Conservation (phyloP, 495 filamentous ascomycete species). For the Penicilliopsis zonata region DNA sequence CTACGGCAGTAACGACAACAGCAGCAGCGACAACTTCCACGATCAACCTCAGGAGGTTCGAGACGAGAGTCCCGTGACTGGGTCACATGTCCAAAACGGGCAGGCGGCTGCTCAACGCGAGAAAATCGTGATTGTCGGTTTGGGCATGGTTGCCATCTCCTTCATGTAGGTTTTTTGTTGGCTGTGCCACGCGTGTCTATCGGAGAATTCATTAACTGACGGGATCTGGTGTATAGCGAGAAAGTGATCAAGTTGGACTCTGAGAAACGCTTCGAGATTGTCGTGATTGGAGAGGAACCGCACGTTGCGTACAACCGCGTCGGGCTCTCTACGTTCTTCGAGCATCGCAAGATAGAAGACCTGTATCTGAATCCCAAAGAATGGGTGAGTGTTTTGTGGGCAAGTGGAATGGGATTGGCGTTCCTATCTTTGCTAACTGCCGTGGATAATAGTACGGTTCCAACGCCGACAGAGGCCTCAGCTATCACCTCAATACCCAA, state of each 20-base stretch:
- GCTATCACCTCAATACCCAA: conserved; percentile 72
- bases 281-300: conserved; percentile 86
- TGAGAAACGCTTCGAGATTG: conserved; percentile 63
- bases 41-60: background rate
- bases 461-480: conserved; percentile 53
- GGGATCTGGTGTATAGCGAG: conserved; percentile 40
- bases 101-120: conserved; percentile 31
- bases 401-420: no score
- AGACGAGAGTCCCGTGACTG: background rate
- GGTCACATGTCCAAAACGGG: conserved; percentile 2
- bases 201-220: no score
- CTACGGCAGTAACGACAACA: conserved; percentile 7
- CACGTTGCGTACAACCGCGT: conserved; percentile 94
- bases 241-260: conserved; percentile 83
- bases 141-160: conserved; percentile 93
- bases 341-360: conserved; percentile 80
- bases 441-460: conserved; percentile 45
- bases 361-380: conserved; percentile 79
- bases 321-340: conserved; percentile 88
- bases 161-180: conserved; percentile 90
- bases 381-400: conserved; percentile 58
- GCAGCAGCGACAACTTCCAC: background rate
- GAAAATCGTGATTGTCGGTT: conserved; percentile 73
- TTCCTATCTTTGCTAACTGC: background rate
- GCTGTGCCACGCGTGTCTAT: no score